phyloP scores from a whole-genome alignment of 345 rosid species.

The Durio zibethinus region DNA sequence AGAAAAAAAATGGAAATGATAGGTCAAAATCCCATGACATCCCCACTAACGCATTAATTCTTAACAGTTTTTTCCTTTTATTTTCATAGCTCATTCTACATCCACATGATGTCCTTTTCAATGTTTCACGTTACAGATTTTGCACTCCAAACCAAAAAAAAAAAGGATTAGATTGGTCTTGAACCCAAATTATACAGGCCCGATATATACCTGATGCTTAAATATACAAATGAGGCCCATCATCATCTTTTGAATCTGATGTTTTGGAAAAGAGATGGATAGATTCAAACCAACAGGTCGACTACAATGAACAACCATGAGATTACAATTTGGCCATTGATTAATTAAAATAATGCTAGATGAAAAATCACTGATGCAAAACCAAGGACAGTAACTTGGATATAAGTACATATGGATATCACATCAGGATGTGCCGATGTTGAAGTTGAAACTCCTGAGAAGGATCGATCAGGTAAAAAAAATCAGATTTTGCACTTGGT shows the following conservation, averaged over 20 bases:
- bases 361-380: too few relatives aligned
- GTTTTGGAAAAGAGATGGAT: background rate
- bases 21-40: slow-evolving; percentile 10
- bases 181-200: background rate
- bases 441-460: background rate
- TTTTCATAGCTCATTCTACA: background rate
- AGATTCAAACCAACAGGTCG: too few relatives aligned
- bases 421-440: too few relatives aligned
- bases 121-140: background rate
- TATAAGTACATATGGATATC: too few relatives aligned
- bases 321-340: background rate
- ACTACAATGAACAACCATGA: background rate
- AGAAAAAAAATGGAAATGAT: background rate
- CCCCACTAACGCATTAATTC: background rate
- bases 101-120: background rate
- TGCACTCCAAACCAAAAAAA: background rate
- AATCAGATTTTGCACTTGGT: too few relatives aligned
- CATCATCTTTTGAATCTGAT: background rate
- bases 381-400: background rate
- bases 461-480: background rate
- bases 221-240: background rate
- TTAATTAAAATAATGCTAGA: background rate
- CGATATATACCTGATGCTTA: background rate
- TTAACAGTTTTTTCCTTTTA: background rate
- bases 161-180: background rate